A percentile compares a stretch with the other conserved stretches of the same genome.
phyloP scores from a whole-genome alignment of 805 yeast genomes.

The Yarrowia sp. region DNA sequence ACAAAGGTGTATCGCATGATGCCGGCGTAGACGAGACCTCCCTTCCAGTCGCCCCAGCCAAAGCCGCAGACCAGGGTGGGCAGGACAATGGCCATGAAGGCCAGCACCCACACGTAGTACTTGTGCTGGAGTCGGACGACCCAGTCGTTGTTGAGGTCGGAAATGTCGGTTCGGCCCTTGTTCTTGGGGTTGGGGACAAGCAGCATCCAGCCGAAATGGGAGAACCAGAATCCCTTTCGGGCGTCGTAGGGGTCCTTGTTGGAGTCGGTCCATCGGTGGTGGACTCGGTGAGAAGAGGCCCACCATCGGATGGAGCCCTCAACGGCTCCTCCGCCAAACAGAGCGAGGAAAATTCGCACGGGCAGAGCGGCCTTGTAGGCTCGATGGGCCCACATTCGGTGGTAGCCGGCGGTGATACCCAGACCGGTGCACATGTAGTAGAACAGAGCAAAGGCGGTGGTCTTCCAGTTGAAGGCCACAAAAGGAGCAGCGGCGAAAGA shows the following conservation, averaged over 20 bases:
- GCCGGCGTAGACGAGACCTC: conserved; percentile 84
- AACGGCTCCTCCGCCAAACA: conserved; percentile 74
- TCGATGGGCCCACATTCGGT: conserved; percentile 74
- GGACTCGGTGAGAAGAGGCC: conserved; percentile 86
- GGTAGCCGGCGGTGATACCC: conserved; percentile 86
- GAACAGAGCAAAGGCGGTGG: conserved; percentile 60
- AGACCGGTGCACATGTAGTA: conserved; percentile 68
- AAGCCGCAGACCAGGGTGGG: conserved; percentile 73
- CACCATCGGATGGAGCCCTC: conserved; percentile 79
- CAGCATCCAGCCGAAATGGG: conserved; percentile 90
- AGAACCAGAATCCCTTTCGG: conserved; percentile 78
- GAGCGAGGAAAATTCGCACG: conserved; percentile 59
- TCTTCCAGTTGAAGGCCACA: conserved; percentile 57
- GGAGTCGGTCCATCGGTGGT: conserved; percentile 87
- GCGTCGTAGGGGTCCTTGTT: conserved; percentile 88
- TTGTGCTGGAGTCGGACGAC: conserved; percentile 72
- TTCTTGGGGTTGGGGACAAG: conserved; percentile 69
- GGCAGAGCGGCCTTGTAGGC: conserved; percentile 57
- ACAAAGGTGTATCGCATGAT: conserved; percentile 70
- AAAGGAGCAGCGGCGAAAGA: conserved; percentile 56
- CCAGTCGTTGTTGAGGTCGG: conserved; percentile 67
- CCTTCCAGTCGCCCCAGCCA: conserved; percentile 74
- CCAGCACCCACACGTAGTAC: conserved; percentile 65
- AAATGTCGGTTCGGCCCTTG: conserved; percentile 69
- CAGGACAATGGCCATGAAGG: conserved; percentile 60